These are phyloP conservation scores for Sphagnum fallax DNA, from an alignment of 228 moss, liverwort and hornwort genomes.

Conservation along the genomic window DNA sequence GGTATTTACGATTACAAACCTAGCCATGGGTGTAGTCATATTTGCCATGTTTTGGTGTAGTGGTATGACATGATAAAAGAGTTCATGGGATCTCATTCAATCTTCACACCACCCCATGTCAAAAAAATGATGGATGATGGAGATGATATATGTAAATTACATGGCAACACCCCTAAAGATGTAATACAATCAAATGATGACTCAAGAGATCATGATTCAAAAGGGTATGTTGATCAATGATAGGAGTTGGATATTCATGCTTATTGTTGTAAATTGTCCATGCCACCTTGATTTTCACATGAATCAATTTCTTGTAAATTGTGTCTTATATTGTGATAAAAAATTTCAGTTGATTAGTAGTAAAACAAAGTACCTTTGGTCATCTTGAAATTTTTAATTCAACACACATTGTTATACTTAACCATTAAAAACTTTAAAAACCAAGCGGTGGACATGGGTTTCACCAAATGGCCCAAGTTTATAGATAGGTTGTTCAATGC, in stretches of 20 bases:
- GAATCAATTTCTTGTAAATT: neutral
- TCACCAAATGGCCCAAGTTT: neutral
- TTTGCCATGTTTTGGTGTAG: too few relatives aligned
- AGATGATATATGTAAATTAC: neutral
- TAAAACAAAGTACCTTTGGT: neutral
- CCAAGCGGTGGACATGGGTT: neutral
- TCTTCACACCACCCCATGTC: neutral
- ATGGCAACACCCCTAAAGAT: neutral
- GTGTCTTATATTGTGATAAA: neutral
- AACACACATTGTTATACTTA: neutral
- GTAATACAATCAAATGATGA: too few relatives aligned
- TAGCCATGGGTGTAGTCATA: too few relatives aligned
- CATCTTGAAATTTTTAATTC: neutral
- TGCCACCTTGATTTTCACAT: neutral
- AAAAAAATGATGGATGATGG: neutral
- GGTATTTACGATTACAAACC: too few relatives aligned
- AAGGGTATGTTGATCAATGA: too few relatives aligned
- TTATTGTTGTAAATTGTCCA: neutral
- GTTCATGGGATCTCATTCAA: neutral
- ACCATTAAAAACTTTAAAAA: neutral
- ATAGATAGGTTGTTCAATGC: too few relatives aligned
- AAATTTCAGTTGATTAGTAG: neutral
- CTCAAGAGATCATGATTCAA: too few relatives aligned
- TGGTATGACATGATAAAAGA: too few relatives aligned
- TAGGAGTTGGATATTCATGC: too few relatives aligned